These are phyloP conservation scores for Grammothele lineata DNA, from an alignment of 768 basidiomycete species.

Conservation along the genomic window DNA sequence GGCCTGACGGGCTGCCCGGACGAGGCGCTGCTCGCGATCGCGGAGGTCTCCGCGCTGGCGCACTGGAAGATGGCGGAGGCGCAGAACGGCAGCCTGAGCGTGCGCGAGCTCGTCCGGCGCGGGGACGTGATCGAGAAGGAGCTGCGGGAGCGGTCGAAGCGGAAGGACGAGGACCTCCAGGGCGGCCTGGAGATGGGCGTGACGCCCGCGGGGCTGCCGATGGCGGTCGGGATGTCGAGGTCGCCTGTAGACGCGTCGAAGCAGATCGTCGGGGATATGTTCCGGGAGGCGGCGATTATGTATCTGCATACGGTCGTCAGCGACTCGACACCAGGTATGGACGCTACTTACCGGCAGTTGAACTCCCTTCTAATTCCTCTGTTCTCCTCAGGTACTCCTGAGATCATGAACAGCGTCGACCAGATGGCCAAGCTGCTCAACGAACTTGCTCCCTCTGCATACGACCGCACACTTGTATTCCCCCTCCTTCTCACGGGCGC, in stretches of 20 bases:
- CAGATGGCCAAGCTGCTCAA: constrained; percentile 48
- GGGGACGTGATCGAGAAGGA: constrained; percentile 68
- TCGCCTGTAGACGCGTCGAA: constrained; percentile 6
- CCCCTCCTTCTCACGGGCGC: constrained; percentile 72
- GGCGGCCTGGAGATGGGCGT: constrained; percentile 11
- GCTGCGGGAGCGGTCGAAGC: constrained; percentile 40
- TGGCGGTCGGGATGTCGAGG: constrained; percentile 10
- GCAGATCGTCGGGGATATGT: constrained; percentile 47
- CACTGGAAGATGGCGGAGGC: constrained; percentile 70
- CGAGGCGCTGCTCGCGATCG: constrained; percentile 70
- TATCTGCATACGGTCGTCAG: constrained; percentile 71
- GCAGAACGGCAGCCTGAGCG: constrained; percentile 63
- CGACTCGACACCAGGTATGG: constrained; percentile 64
- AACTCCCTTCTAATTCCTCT: constrained; percentile 5
- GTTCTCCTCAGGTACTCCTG: constrained; percentile 53
- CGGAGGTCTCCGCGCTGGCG: constrained; percentile 66
- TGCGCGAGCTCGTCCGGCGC: constrained; percentile 69
- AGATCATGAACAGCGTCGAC: constrained; percentile 58
- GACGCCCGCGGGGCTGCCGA: constrained; percentile 12
- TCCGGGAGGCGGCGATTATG: constrained; percentile 59
- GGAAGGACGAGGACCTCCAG: constrained; percentile 6
- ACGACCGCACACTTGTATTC: constrained; percentile 67
- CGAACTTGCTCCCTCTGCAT: constrained; percentile 50
- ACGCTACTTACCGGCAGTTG: constrained; percentile 10
- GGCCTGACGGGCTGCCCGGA: constrained; percentile 74